These are phyloP conservation scores for Irpex rosettiformis DNA, from an alignment of 1,284 basidiomycete genomes.

Conservation along the genomic window DNA sequence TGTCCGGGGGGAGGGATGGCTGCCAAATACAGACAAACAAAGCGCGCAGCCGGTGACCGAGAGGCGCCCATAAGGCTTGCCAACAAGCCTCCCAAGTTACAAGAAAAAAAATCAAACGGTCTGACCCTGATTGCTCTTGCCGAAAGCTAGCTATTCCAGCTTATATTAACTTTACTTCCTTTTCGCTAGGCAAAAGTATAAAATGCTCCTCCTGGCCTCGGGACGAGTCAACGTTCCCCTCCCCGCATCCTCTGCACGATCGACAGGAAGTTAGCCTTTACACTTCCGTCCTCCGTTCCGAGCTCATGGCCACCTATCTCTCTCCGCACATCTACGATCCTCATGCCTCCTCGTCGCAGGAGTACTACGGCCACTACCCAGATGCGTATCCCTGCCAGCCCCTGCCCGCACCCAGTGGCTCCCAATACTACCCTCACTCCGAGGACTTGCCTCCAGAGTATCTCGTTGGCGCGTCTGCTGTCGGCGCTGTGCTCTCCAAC, in stretches of 20 bases:
- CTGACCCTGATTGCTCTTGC: background rate
- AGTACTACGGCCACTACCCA: slow-evolving; percentile 4
- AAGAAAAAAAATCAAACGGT: background rate
- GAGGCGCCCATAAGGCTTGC: background rate
- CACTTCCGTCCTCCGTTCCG: slow-evolving; percentile 3
- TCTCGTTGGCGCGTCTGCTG: slow-evolving; percentile 3
- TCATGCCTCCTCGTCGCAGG: background rate
- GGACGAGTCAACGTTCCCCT: background rate
- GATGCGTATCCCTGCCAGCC: background rate
- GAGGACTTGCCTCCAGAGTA: background rate
- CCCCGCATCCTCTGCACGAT: slow-evolving; percentile 6
- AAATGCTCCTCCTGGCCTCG: background rate
- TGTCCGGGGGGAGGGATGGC: background rate
- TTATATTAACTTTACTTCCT: background rate
- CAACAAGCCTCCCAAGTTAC: background rate
- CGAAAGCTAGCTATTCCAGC: background rate
- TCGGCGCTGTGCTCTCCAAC: slow-evolving; percentile 6
- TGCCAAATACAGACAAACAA: background rate
- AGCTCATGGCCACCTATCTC: slow-evolving; percentile 9
- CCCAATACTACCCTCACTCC: slow-evolving; percentile 5
- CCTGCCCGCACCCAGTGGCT: background rate
- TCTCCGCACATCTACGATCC: slow-evolving; percentile 6
- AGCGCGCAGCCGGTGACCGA: background rate
- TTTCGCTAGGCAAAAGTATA: background rate
- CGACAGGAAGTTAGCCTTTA: slow-evolving; percentile 5